Evolutionary conservation across 225 moss, liverwort and hornwort genomes (phyloP).

Genomic region (Pseudoscleropodium purum): DNA sequence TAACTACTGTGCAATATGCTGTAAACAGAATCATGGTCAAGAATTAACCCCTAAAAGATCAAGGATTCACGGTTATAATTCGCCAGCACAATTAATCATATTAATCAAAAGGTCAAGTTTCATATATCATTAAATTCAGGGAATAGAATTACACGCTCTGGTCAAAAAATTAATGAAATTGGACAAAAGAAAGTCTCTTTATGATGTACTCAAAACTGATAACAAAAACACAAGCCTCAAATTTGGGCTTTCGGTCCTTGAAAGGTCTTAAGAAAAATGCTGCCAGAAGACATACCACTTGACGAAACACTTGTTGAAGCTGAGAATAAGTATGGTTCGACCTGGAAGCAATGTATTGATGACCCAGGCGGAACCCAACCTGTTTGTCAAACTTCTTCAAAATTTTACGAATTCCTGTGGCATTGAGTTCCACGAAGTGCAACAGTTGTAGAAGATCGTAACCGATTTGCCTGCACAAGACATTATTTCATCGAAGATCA

Average conservation of each 20-base stretch:
- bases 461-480: slow-evolving; percentile 49
- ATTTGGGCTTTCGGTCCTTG: background rate
- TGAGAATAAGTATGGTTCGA: slow-evolving; percentile 97
- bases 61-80: background rate
- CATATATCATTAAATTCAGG: background rate
- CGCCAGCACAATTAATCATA: background rate
- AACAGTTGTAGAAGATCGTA: slow-evolving; percentile 72
- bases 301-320: slow-evolving; percentile 87
- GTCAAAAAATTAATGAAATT: background rate
- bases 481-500: background rate
- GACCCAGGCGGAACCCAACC: slow-evolving; percentile 70
- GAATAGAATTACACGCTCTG: background rate
- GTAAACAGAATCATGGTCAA: background rate
- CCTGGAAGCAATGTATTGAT: slow-evolving; percentile 78
- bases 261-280: background rate
- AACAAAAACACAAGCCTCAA: background rate
- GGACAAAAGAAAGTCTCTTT: background rate
- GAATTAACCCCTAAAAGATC: background rate
- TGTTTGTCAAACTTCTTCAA: slow-evolving; percentile 97
- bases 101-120: background rate
- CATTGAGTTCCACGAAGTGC: slow-evolving; percentile 90
- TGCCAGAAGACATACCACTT: slow-evolving; percentile 45
- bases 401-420: slow-evolving; percentile 85
- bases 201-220: background rate
- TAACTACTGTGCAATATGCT: background rate